Conservation (phyloP, 106 monocot genomes). For the Phalaenopsis equestris region DNA sequence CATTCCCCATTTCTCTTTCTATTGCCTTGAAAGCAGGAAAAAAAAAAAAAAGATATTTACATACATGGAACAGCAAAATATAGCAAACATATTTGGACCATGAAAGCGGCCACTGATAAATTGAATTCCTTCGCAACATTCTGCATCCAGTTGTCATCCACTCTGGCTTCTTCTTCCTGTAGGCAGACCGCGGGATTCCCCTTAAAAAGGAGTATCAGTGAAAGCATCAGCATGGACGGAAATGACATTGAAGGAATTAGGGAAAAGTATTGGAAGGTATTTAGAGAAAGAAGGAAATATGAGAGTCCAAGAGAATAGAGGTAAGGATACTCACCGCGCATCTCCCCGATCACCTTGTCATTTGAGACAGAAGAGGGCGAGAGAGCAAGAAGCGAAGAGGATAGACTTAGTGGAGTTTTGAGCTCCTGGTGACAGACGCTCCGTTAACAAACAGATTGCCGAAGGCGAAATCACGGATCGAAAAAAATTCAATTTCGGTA, state of each 20-base stretch:
- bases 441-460: no score
- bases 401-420: not conserved
- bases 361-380: not conserved
- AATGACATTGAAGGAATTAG: not conserved
- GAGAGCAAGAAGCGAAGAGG: not conserved
- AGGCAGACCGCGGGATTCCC: constrained; percentile 39
- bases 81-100: no score
- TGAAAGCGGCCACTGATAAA: constrained; percentile 26
- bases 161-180: constrained; percentile 9
- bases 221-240: constrained; percentile 26
- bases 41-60: no score
- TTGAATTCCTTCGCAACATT: constrained; percentile 32
- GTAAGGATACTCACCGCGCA: not conserved
- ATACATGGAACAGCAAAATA: no score
- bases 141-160: constrained; percentile 26
- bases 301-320: not conserved
- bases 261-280: not conserved
- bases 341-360: constrained; percentile 15
- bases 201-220: constrained; percentile 22
- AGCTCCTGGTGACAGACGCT: no score
- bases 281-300: not conserved
- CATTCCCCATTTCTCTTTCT: no score
- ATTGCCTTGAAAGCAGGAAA: no score
- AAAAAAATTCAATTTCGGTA: no score
- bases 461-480: no score